Evolutionary conservation across 495 filamentous ascomycete genomes (phyloP).

Genomic region (Penicillium soppii): DNA sequence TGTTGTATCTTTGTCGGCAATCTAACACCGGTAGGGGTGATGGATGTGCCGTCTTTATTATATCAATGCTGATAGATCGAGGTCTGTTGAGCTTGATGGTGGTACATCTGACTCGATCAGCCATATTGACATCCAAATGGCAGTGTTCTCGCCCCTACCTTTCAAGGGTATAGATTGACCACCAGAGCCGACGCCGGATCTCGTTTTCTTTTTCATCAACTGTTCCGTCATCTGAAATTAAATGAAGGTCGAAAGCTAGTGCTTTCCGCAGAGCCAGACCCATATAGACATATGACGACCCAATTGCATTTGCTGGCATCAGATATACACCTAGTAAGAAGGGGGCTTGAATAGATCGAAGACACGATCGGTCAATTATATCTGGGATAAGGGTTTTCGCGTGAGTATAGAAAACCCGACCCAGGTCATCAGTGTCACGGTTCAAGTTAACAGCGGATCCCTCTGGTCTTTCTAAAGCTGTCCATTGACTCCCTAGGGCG

Average conservation of each 20-base stretch:
- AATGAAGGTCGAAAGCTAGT: conserved; percentile 41
- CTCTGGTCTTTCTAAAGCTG: conserved; percentile 15
- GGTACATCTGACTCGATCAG: conserved; percentile 11
- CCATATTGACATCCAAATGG: background rate
- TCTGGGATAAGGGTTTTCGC: conserved; percentile 21
- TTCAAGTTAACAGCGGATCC: background rate
- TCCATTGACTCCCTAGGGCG: conserved; percentile 27
- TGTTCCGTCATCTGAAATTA: conserved; percentile 9
- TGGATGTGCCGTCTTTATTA: conserved; percentile 16
- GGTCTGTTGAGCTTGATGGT: conserved; percentile 23
- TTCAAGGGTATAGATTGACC: conserved; percentile 30
- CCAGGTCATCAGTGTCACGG: conserved; percentile 10
- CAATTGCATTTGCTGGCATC: conserved; percentile 23
- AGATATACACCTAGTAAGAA: conserved; percentile 25
- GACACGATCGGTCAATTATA: conserved; percentile 16
- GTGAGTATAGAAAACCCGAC: conserved; percentile 15
- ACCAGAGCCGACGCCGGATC: conserved; percentile 21
- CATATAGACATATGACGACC: conserved; percentile 26
- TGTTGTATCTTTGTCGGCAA: conserved; percentile 14
- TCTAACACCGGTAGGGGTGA: conserved; percentile 14
- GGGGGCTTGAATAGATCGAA: conserved; percentile 21
- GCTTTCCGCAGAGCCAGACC: conserved; percentile 44
- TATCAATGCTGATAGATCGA: conserved; percentile 14
- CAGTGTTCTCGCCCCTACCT: conserved; percentile 7
- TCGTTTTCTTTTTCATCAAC: conserved; percentile 14